phyloP scores from a whole-genome alignment of 495 filamentous ascomycete genomes.

The Astrocystis sublimbata region DNA sequence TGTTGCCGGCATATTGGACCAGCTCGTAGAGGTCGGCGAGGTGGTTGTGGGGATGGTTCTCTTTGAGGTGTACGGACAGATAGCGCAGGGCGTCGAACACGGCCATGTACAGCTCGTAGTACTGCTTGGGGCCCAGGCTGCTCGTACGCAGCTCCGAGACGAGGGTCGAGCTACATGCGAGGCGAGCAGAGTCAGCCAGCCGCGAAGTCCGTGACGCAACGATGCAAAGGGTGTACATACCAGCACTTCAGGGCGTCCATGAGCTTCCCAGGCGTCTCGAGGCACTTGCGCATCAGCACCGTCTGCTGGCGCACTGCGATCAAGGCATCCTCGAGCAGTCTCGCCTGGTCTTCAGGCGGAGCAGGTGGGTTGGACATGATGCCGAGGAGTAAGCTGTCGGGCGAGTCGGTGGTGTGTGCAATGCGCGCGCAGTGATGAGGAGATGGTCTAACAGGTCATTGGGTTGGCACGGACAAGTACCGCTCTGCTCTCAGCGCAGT shows the following conservation, averaged over 20 bases:
- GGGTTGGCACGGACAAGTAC: constrained; percentile 6
- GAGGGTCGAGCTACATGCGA: constrained; percentile 75
- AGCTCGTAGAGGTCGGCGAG: constrained; percentile 98
- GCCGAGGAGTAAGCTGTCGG: constrained; percentile 1
- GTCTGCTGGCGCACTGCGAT: constrained; percentile 95
- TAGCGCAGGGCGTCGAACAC: constrained; percentile 98
- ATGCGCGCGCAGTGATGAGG: constrained; percentile 15
- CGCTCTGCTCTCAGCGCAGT: constrained; percentile 3
- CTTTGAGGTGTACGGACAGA: constrained; percentile 91
- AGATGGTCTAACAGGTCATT: constrained; percentile 9
- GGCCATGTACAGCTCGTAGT: constrained; percentile 99
- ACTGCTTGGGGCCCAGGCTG: constrained; percentile 94
- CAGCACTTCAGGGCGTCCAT: constrained; percentile 99
- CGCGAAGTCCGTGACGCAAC: constrained; percentile 11
- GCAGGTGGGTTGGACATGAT: constrained; percentile 62
- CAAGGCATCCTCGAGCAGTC: constrained; percentile 95
- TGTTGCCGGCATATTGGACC: constrained; percentile 98
- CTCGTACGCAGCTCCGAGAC: constrained; percentile 96
- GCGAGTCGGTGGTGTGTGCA: background rate
- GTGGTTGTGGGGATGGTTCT: constrained; percentile 97
- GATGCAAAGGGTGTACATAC: constrained; percentile 52
- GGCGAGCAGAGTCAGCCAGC: constrained; percentile 22
- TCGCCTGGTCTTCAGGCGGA: constrained; percentile 84
- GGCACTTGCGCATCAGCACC: constrained; percentile 90
- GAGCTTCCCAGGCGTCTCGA: constrained; percentile 96